Evolutionary conservation across 164 flowering plant genomes (phyloP), one percentile per base, ranked within the genome.

Genomic region (Vitis riparia): DNA sequence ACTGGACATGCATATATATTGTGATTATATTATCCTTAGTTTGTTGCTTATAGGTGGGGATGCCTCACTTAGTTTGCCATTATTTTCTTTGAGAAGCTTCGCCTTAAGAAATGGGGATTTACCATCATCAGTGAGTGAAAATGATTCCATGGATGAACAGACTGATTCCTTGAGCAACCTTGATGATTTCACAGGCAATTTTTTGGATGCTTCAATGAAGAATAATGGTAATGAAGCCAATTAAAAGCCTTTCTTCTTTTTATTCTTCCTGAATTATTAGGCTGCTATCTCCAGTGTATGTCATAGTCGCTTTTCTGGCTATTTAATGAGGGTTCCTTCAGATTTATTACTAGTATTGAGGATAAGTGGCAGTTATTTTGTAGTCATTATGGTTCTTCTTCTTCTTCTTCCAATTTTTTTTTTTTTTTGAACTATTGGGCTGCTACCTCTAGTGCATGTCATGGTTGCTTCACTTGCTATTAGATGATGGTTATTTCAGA

Each of bases 21-120:
- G 2, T 8, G 52, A 11, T 64, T 32, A 11, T 55, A 2, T 27
- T 37, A 12, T 52, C 57, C 17, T 67, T 71, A 9, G 29, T 50
- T 59, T 71, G 23, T 50, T 52, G 72, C 19, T 61, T 74, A 59
- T 69, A 93, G 98, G 98, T 79, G 98, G 98, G 58, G 83, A 73
- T 79, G 90, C 91, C 30, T 88, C 92, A n/a, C 71, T 68, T 3
- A 60, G 79, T 68, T 78, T 81, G 59, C 70, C 73, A 7, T 51
- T 57, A 12, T 64, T 63, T 37, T 51, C 68, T 30, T 30, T 6
- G 11, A 73, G 76, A 71, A 76, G 64, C 72, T 51, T 59, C 16
- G 58, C 74, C 32, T 68, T 23, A 32, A 73, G 55, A 61, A 76
- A 77, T 62, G 74, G 67, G 12, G 75, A 67, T 55, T 62, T 62